Conservation (phyloP, 805 yeast genomes). For the Yarrowia osloensis region DNA sequence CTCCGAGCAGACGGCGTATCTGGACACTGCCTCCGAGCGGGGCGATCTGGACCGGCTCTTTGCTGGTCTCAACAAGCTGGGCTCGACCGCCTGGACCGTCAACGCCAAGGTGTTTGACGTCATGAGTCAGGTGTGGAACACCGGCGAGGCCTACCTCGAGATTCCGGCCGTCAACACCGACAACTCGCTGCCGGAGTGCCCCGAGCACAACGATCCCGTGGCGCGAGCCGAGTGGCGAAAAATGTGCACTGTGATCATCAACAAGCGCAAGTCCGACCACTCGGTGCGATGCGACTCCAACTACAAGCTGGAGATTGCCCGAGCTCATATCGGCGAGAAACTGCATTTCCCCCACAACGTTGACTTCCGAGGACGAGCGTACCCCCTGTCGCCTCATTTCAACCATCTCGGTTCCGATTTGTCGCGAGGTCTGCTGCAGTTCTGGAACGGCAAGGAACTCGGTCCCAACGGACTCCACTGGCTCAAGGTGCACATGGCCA, state of each 20-base stretch:
- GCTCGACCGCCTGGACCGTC: constrained; percentile 90
- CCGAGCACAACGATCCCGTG: constrained; percentile 68
- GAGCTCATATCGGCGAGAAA: constrained; percentile 74
- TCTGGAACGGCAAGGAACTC: constrained; percentile 60
- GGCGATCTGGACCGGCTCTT: constrained; percentile 67
- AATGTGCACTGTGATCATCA: constrained; percentile 56
- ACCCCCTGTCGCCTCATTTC: constrained; percentile 63
- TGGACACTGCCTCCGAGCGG: constrained; percentile 77
- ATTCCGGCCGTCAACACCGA: constrained; percentile 53
- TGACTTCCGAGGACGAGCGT: constrained; percentile 67
- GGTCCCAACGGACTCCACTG: constrained; percentile 57
- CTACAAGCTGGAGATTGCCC: constrained; percentile 90
- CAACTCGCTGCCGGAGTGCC: constrained; percentile 53
- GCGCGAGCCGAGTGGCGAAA: constrained; percentile 69
- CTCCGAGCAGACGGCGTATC: constrained; percentile 86
- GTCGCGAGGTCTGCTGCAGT: constrained; percentile 57
- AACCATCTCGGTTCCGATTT: constrained; percentile 65
- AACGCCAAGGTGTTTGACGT: constrained; percentile 69
- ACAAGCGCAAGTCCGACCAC: constrained; percentile 65
- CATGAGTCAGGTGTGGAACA: constrained; percentile 81
- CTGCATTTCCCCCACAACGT: constrained; percentile 65
- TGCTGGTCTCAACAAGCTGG: constrained; percentile 81
- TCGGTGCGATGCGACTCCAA: constrained; percentile 93
- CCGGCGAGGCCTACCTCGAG: constrained; percentile 71
- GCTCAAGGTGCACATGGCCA: constrained; percentile 65